Evolutionary conservation across 345 rosid species (phyloP), one percentile per base, ranked within the genome.

Genomic region (Citrus australasica): DNA sequence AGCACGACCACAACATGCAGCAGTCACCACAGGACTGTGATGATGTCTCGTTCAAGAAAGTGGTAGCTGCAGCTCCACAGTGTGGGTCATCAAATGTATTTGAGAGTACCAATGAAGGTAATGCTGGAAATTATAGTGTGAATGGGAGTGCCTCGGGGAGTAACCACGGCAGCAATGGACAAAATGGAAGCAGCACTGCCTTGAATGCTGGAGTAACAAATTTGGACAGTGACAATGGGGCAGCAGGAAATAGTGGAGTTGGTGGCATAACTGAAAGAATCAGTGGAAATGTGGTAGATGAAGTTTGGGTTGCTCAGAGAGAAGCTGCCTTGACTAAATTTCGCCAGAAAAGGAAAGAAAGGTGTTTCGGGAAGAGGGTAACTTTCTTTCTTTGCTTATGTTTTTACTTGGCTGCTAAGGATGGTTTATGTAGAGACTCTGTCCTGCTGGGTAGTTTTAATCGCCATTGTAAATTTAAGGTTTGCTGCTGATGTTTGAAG

Each of bases 351-450:
- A 90, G 97, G 53, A 94, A 90, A 84, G 95, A 94, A 71, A 79
- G 93, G 84, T 90, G 95, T 83, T 94, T 89, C 73, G 91, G 89
- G 72, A 92, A 92, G 79, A 86, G 82, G 93, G 95, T 92, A 90
- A 80, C 38, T 68, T 16, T 11, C n/a, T 62, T 61, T 75, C 55
- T 6, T 69, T 30, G 33, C 56, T 32, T 71, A 48, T 6, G 56
- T 4, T 38, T 59, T 76, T 35, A 6, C 28, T 30, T 10, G 60
- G 69, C 19, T 38, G 69, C 69, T 62, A 62, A 28, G 48, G 24
- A 28, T 42, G 38, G 4, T 17, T 33, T 32, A 24, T 10, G 0
- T 65, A 48, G 61, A n/a, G 35, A 32, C 8, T 48, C 30, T 63
- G 3, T 19, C 24, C 40, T 4, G 62, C 48, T 22, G 42, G 14